phyloP scores from a whole-genome alignment of 768 basidiomycete species.

The Ephemerocybe angulata region DNA sequence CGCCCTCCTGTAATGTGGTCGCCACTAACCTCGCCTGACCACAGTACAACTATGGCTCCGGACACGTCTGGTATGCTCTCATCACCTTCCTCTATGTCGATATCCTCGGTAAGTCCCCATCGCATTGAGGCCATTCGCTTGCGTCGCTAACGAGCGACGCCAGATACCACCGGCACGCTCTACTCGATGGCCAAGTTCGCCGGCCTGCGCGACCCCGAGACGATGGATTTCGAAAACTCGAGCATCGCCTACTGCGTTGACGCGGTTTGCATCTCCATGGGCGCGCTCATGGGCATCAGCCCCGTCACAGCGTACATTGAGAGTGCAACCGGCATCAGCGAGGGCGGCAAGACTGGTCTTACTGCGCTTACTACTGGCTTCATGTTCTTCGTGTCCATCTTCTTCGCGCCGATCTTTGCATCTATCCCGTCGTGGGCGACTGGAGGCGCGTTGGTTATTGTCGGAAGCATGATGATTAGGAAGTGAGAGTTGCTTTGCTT shows the following conservation, averaged over 20 bases:
- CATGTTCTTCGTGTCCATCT: slow-evolving; percentile 78
- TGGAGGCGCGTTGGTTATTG: slow-evolving; percentile 79
- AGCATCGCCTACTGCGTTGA: slow-evolving; percentile 82
- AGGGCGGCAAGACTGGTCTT: slow-evolving; percentile 87
- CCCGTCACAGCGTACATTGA: slow-evolving; percentile 84
- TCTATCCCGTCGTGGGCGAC: slow-evolving; percentile 87
- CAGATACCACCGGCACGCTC: slow-evolving; percentile 65
- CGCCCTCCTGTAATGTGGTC: neutral
- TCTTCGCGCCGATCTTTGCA: slow-evolving; percentile 87
- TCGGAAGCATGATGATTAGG: slow-evolving; percentile 86
- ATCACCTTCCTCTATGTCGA: slow-evolving; percentile 89
- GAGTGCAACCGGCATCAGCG: slow-evolving; percentile 75
- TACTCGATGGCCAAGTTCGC: slow-evolving; percentile 92
- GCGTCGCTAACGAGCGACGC: too few species aligned
- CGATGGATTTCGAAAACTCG: slow-evolving; percentile 82
- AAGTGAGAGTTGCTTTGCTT: slow-evolving; percentile 41
- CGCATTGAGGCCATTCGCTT: too few species aligned
- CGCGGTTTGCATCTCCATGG: slow-evolving; percentile 78
- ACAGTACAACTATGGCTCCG: slow-evolving; percentile 31
- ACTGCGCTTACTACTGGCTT: slow-evolving; percentile 71
- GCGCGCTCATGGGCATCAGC: slow-evolving; percentile 73
- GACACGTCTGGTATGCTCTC: slow-evolving; percentile 82
- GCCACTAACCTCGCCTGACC: neutral
- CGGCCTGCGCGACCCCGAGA: slow-evolving; percentile 79
- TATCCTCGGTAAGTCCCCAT: slow-evolving; percentile 58